Evolutionary conservation across 192 early-diverging fungal species (phyloP), one percentile per base, ranked within the genome.

Genomic region (Chytriomyces hyalinus): DNA sequence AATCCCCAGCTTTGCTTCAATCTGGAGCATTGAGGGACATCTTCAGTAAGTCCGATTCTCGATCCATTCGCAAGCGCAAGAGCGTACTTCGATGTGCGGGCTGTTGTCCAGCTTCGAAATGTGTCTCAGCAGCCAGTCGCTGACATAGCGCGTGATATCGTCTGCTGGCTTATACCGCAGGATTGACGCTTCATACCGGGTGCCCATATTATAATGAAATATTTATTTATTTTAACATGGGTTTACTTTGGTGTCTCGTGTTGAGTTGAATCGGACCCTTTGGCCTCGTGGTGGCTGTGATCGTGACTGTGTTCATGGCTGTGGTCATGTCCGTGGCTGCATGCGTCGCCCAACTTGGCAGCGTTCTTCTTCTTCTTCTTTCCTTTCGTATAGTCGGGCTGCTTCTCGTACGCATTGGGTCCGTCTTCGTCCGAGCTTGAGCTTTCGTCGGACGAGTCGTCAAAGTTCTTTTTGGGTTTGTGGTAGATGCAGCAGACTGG

Each of bases 1-100:
- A 51, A 89, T 68, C 6, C 96, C 96, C 9, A 97, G 84, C 81
- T 97, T 97, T n/a, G 92, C 94, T 80, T 97, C 96, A 75, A 97
- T 95, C 91, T 95, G 60, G n/a, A 75, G 13, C n/a, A 26, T 26
- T 26, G 0, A 0, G 24, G 24, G 43, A 36, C 17, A 50, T 0
- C 4, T 0, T 8, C 9, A 59, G 51, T 57, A 15, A 15, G 13
- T 59, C 13, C 53, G 20, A 59, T 59, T 59, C 53, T 13, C 24
- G 24, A 26, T 26, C 24, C 24, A 26, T 26, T 26, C 24, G 24
- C 24, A 26, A 26, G 24, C 24, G 0, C 24, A 26, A 0, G 24
- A 26, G 24, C 24, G 10, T 11, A 75, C 73, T 49, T 75, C 73
- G 51, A 75, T 75, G 51, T 75, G 61, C 46, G 73, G 73, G 47